Conservation (phyloP, 768 basidiomycete genomes). For the Panus rudis region DNA sequence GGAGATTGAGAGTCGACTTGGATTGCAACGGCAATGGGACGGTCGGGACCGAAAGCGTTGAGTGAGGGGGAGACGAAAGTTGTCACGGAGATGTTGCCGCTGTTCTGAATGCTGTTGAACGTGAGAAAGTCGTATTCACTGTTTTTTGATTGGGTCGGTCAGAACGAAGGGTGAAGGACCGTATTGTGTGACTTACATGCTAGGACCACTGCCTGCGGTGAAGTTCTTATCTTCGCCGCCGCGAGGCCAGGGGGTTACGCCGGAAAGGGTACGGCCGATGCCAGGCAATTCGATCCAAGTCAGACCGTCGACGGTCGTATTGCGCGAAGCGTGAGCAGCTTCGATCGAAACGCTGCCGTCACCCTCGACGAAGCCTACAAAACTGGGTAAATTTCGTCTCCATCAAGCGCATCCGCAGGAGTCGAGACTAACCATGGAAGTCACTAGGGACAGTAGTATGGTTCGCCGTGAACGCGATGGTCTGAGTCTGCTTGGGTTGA, state of each 20-base stretch:
- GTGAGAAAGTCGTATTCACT: slow-evolving; percentile 63
- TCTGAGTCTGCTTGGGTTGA: slow-evolving; percentile 27
- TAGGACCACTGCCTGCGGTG: slow-evolving; percentile 55
- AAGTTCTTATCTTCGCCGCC: slow-evolving; percentile 47
- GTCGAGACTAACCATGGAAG: slow-evolving; percentile 38
- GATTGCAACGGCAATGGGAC: slow-evolving; percentile 45
- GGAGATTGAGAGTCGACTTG: slow-evolving; percentile 40
- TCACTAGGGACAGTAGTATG: slow-evolving; percentile 29
- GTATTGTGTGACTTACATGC: slow-evolving; percentile 33
- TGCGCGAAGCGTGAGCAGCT: slow-evolving; percentile 49
- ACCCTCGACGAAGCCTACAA: slow-evolving; percentile 44
- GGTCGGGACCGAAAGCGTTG: slow-evolving; percentile 42
- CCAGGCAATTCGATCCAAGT: slow-evolving; percentile 55
- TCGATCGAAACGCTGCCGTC: slow-evolving; percentile 61
- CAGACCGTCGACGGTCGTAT: slow-evolving; percentile 41
- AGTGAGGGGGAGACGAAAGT: slow-evolving; percentile 45
- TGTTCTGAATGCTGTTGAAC: slow-evolving; percentile 40
- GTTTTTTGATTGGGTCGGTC: neutral
- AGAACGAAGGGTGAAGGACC: neutral
- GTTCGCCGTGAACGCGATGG: slow-evolving; percentile 24
- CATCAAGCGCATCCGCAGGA: neutral
- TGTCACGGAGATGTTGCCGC: slow-evolving; percentile 41
- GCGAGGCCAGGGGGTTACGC: slow-evolving; percentile 52
- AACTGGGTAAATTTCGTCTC: neutral
- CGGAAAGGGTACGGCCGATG: slow-evolving; percentile 54